Evolutionary conservation across 2,329 filamentous ascomycete species (phyloP), one percentile per base, ranked within the genome.

Genomic region (Penicillium sp.): DNA sequence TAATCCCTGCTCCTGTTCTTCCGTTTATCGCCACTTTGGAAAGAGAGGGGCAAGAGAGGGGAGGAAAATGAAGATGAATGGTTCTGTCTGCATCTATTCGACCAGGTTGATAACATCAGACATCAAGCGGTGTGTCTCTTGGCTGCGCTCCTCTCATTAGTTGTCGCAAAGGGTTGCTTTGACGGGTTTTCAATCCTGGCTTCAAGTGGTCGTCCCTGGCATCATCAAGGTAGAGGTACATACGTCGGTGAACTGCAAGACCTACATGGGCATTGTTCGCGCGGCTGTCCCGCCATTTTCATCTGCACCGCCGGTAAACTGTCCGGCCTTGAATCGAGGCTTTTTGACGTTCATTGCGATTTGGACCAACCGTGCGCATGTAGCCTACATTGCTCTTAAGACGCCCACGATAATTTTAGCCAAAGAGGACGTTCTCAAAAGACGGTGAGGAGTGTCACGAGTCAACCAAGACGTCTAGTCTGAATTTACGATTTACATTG

Each of bases 61-160:
- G 10, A 16, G 36, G 25, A 36, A 49, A 41, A 48, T 35, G 41
- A 27, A 34, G 47, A 46, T 47, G 50, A 44, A 42, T 25, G 2
- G 34, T 49, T 25, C 28, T 49, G 14, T 39, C 29, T 40, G 47
- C 44, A 53, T 34, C 37, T 30, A 36, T 31, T 31, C 33, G 38
- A 19, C 39, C 13, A 29, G 45, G 28, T 39, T 43, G 33, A 27
- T 29, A 46, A 13, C 34, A 34, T 18, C 40, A 46, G 50, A 46
- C 50, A 29, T 37, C 30, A 37, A 53, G 57, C 58, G 58, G 58
- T 60, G 58, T 60, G 48, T 28, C 42, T 53, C 58, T 61, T 60
- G 58, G 58, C 55, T 59, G 58, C 57, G 58, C 44, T 31, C 31
- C 14, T 18, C 35, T 42, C 27, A 33, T 49, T 40, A 33, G 38